phyloP scores from a whole-genome alignment of 2,329 filamentous ascomycete species.

The Karstenula rhodostoma region DNA sequence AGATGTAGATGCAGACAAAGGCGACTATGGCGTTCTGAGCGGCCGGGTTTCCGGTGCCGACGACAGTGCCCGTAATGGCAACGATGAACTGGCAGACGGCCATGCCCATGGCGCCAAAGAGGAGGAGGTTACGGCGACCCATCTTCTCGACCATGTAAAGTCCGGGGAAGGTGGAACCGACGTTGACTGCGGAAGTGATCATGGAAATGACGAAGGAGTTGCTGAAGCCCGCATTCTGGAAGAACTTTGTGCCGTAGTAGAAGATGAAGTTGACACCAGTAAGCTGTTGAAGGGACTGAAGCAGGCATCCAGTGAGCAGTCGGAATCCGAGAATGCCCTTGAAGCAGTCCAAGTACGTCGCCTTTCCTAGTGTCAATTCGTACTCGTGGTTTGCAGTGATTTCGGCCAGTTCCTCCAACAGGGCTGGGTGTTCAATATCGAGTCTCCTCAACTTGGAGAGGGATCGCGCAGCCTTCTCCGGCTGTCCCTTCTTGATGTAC shows the following conservation, averaged over 20 bases:
- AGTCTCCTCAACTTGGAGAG: slow-evolving; percentile 70
- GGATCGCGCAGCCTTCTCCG: slow-evolving; percentile 70
- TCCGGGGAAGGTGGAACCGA: slow-evolving; percentile 77
- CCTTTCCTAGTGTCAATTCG: slow-evolving; percentile 67
- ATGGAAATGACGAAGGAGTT: slow-evolving; percentile 73
- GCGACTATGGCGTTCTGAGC: slow-evolving; percentile 51
- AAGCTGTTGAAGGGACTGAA: slow-evolving; percentile 83
- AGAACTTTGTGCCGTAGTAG: slow-evolving; percentile 53
- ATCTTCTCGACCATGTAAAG: slow-evolving; percentile 80
- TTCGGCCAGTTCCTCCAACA: slow-evolving; percentile 70
- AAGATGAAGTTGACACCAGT: slow-evolving; percentile 59
- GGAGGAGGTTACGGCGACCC: slow-evolving; percentile 77
- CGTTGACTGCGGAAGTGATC: slow-evolving; percentile 81
- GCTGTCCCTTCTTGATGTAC: slow-evolving; percentile 69
- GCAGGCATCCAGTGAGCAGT: slow-evolving; percentile 73
- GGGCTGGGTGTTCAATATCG: slow-evolving; percentile 63
- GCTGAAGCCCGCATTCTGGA: slow-evolving; percentile 50
- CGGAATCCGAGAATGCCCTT: slow-evolving; percentile 63
- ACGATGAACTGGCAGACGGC: slow-evolving; percentile 54
- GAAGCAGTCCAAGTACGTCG: slow-evolving; percentile 56
- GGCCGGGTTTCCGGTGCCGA: slow-evolving; percentile 44
- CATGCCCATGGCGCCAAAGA: slow-evolving; percentile 80
- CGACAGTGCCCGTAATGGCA: slow-evolving; percentile 51
- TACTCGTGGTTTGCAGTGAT: slow-evolving; percentile 76
- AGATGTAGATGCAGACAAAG: slow-evolving; percentile 73